A percentile compares a stretch with the other conserved stretches of the same genome.
phyloP scores from a whole-genome alignment of 331 rosid species.

The Prunus yedoensis region DNA sequence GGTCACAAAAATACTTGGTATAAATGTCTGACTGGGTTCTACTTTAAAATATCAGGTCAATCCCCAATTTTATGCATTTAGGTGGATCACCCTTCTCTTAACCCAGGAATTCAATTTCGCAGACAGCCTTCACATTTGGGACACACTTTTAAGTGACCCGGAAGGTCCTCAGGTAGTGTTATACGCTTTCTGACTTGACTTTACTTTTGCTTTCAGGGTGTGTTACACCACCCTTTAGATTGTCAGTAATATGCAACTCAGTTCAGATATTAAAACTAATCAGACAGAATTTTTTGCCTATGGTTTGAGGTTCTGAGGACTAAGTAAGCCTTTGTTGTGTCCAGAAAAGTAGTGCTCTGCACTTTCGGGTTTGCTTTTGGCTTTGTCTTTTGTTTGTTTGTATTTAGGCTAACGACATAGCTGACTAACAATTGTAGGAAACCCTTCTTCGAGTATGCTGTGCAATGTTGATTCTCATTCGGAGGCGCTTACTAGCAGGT shows the following conservation, averaged over 20 bases:
- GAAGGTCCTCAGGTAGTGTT: conserved; percentile 85
- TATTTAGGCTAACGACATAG: neutral
- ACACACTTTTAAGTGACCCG: conserved; percentile 86
- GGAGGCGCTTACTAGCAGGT: conserved; percentile 91
- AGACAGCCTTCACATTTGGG: conserved; percentile 96
- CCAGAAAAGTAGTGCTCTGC: neutral
- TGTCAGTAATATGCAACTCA: neutral
- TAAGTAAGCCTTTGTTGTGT: neutral
- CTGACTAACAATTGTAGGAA: conserved; percentile 51
- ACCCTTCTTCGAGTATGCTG: conserved; percentile 93
- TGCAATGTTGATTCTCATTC: conserved; percentile 89
- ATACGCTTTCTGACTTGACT: neutral
- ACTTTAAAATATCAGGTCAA: conserved; percentile 47
- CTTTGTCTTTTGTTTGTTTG: neutral
- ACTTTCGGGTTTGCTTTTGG: neutral
- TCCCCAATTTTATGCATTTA: conserved; percentile 87
- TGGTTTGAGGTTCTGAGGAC: neutral
- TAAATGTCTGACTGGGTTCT: conserved; percentile 14
- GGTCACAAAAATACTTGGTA: neutral
- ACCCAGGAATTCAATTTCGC: conserved; percentile 98
- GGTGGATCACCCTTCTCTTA: conserved; percentile 98
- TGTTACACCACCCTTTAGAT: neutral
- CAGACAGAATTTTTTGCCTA: neutral
- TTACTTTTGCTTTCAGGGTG: neutral
- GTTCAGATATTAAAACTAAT: neutral